phyloP scores from a whole-genome alignment of 169 alveolate genomes.

The Eimeria acervulina region DNA sequence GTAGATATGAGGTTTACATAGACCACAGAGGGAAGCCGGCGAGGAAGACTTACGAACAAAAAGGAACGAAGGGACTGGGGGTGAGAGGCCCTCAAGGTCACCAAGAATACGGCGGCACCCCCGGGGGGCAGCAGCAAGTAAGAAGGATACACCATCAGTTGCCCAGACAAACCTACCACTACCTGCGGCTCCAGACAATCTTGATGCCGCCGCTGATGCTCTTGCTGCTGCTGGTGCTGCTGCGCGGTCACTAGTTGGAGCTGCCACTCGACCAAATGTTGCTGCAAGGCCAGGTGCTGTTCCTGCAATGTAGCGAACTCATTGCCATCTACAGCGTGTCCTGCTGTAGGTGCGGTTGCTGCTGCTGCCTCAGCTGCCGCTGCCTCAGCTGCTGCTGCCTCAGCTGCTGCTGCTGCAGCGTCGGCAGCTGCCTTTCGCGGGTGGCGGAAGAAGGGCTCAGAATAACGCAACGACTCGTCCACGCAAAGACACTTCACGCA shows the following conservation, averaged over 20 bases:
- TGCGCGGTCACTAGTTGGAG: neutral
- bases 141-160: slow-evolving; percentile 8
- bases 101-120: slow-evolving; percentile 4
- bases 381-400: slow-evolving; percentile 24
- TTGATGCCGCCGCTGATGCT: slow-evolving; percentile 1
- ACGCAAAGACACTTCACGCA: slow-evolving; percentile 61
- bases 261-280: slow-evolving; percentile 6
- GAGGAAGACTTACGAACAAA: slow-evolving; percentile 31
- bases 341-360: neutral
- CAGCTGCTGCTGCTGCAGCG: slow-evolving; percentile 56
- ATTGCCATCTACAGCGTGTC: neutral
- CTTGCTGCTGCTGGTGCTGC: slow-evolving; percentile 45
- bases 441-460: slow-evolving; percentile 50
- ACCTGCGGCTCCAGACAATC: neutral
- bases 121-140: slow-evolving; percentile 50
- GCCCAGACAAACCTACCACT: slow-evolving; percentile 58
- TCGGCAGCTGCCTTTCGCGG: slow-evolving; percentile 36
- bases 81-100: slow-evolving; percentile 47
- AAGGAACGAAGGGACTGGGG: neutral
- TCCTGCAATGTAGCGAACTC: neutral
- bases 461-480: slow-evolving; percentile 15
- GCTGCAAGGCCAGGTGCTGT: slow-evolving; percentile 12
- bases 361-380: neutral
- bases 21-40: too few relatives aligned
- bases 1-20: neutral